Conservation (phyloP, 1,284 basidiomycete species). For the Papiliotrema terrestris region DNA sequence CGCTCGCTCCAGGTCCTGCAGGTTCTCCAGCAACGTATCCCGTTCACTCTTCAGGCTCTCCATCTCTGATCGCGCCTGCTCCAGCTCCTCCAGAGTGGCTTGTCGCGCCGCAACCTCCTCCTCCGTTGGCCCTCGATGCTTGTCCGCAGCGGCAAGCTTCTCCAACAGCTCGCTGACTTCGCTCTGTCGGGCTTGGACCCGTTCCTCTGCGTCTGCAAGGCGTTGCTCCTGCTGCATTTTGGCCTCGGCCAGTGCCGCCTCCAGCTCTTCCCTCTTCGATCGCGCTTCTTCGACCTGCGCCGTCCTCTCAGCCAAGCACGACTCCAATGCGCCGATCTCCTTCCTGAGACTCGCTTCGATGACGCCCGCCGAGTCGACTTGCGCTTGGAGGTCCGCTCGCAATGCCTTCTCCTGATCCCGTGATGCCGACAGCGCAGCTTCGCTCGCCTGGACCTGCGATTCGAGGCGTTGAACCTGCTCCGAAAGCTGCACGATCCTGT, state of each 20-base stretch:
- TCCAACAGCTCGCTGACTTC: background rate
- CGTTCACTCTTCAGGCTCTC: background rate
- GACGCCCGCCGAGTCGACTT: background rate
- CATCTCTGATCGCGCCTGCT: background rate
- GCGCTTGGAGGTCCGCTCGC: background rate
- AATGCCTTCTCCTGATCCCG: no score
- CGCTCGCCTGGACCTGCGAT: no score
- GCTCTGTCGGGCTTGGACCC: background rate
- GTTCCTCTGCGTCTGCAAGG: background rate
- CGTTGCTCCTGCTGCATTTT: background rate
- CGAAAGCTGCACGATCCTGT: background rate
- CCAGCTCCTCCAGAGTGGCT: background rate
- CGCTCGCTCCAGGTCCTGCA: slow-evolving; percentile 1
- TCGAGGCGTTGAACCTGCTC: background rate
- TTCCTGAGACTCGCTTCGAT: background rate
- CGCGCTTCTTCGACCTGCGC: background rate
- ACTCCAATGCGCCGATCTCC: background rate
- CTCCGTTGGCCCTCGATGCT: background rate
- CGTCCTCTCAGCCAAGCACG: background rate
- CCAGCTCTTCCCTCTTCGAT: background rate
- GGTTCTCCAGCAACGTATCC: background rate
- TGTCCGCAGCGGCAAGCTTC: slow-evolving; percentile 1
- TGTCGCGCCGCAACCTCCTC: background rate
- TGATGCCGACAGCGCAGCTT: no score
- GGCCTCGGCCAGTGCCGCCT: background rate